Evolutionary conservation across 108 stramenopile species (phyloP).

Genomic region (Asterionellopsis glacialis): DNA sequence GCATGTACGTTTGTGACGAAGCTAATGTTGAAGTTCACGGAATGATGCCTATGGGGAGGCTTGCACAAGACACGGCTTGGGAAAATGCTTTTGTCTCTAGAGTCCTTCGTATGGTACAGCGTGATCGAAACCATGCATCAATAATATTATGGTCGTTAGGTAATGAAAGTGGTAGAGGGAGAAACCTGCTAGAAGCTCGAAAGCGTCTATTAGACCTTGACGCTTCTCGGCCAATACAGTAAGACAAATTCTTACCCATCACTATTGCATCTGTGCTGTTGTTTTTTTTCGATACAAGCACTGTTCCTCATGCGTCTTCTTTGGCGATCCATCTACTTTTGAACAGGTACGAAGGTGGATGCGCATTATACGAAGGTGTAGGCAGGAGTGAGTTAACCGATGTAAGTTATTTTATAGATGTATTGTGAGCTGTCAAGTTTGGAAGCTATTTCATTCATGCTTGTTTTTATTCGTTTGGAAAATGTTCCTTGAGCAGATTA

Average conservation of each 20-base stretch:
- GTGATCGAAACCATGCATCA: constrained; percentile 89
- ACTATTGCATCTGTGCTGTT: constrained; percentile 17
- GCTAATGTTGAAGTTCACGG: constrained; percentile 98
- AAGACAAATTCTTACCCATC: constrained; percentile 10
- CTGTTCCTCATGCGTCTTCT: too few relatives aligned
- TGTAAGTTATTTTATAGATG: not conserved
- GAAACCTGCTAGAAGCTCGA: constrained; percentile 49
- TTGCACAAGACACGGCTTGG: constrained; percentile 72
- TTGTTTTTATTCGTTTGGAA: too few relatives aligned
- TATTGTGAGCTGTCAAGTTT: too few relatives aligned
- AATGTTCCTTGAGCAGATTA: constrained; percentile 73
- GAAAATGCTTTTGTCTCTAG: constrained; percentile 65
- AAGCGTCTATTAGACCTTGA: constrained; percentile 59
- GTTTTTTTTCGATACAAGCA: constrained; percentile 25
- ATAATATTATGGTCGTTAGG: constrained; percentile 91
- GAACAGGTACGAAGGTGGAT: constrained; percentile 26
- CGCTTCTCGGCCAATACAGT: constrained; percentile 51
- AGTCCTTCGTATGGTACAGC: constrained; percentile 75
- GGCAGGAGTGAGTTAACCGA: constrained; percentile 64
- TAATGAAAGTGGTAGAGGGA: constrained; percentile 89
- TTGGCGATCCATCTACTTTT: too few relatives aligned
- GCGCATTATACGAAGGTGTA: constrained; percentile 46
- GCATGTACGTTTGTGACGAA: constrained; percentile 94
- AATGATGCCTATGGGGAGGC: constrained; percentile 68
- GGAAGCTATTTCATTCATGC: too few relatives aligned